Evolutionary conservation across 1,284 basidiomycete species (phyloP).

Genomic region (Apiotrichum akiyoshidainum): DNA sequence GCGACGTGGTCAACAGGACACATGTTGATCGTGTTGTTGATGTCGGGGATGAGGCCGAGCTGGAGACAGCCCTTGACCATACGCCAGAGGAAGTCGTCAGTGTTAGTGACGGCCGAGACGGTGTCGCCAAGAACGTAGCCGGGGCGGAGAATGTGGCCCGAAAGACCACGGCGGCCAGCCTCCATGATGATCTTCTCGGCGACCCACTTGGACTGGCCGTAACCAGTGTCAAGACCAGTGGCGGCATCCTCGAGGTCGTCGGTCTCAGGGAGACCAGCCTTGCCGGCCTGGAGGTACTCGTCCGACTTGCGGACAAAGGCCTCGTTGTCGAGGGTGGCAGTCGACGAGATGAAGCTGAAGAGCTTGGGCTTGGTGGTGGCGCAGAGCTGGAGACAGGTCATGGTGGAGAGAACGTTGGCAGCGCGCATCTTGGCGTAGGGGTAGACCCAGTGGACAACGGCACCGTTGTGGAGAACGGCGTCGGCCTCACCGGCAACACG

Average conservation of each 20-base stretch:
- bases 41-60: constrained; percentile 90
- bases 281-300: constrained; percentile 55
- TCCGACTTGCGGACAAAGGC: constrained; percentile 87
- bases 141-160: constrained; percentile 85
- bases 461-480: constrained; percentile 90
- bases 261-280: constrained; percentile 73
- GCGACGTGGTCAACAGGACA: constrained; percentile 97
- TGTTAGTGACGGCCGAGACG: constrained; percentile 87
- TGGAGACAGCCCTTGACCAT: constrained; percentile 97
- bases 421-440: constrained; percentile 90
- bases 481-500: constrained; percentile 72
- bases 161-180: constrained; percentile 78
- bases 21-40: constrained; percentile 98
- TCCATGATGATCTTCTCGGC: constrained; percentile 91
- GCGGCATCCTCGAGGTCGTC: constrained; percentile 90
- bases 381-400: constrained; percentile 79
- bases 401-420: constrained; percentile 85
- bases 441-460: constrained; percentile 98
- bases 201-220: constrained; percentile 98
- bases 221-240: constrained; percentile 76
- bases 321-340: constrained; percentile 86
- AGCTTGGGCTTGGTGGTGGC: constrained; percentile 70
- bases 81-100: constrained; percentile 98
- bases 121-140: constrained; percentile 97
- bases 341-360: constrained; percentile 90